Conservation (phyloP, 352 stramenopile genomes). For the Phytophthora colocasiae region DNA sequence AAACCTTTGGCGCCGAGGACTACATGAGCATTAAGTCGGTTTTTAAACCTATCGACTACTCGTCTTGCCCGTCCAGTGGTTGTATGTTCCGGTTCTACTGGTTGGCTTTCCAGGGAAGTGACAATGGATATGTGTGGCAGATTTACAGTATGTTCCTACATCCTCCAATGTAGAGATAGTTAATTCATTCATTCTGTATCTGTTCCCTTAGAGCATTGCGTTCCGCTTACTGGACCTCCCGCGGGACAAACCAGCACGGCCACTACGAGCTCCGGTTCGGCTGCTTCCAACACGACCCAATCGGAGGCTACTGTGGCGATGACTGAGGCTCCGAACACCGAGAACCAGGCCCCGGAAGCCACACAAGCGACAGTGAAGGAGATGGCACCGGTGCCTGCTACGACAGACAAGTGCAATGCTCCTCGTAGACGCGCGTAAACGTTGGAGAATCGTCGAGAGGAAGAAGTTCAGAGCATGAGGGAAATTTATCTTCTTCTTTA, state of each 20-base stretch:
- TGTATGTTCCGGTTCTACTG: constrained; percentile 20
- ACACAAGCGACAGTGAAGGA: too few relatives aligned
- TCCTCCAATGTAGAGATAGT: neutral
- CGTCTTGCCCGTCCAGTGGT: constrained; percentile 5
- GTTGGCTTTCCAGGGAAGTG: constrained; percentile 35
- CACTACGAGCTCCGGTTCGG: neutral
- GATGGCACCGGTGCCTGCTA: neutral
- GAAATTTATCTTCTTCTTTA: too few relatives aligned
- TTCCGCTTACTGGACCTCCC: constrained; percentile 18
- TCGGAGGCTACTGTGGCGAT: neutral
- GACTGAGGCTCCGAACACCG: neutral
- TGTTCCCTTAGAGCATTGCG: constrained; percentile 19
- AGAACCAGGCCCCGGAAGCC: neutral
- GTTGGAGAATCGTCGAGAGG: neutral
- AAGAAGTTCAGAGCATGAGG: too few relatives aligned
- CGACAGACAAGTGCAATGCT: neutral
- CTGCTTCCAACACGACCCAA: constrained; percentile 7
- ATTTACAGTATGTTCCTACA: constrained; percentile 38
- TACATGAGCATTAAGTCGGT: constrained; percentile 34
- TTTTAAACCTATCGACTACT: constrained; percentile 28
- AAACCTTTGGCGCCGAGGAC: constrained; percentile 15
- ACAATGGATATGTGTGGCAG: constrained; percentile 33
- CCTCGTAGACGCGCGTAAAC: neutral
- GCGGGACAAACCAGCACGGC: constrained; percentile 15
- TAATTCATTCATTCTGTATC: neutral